Percentiles rank a stretch among this genome's conserved stretches.
These are phyloP conservation scores for Aspergillus sp. DNA, from an alignment of 2,329 filamentous ascomycete genomes.

Conservation along the genomic window DNA sequence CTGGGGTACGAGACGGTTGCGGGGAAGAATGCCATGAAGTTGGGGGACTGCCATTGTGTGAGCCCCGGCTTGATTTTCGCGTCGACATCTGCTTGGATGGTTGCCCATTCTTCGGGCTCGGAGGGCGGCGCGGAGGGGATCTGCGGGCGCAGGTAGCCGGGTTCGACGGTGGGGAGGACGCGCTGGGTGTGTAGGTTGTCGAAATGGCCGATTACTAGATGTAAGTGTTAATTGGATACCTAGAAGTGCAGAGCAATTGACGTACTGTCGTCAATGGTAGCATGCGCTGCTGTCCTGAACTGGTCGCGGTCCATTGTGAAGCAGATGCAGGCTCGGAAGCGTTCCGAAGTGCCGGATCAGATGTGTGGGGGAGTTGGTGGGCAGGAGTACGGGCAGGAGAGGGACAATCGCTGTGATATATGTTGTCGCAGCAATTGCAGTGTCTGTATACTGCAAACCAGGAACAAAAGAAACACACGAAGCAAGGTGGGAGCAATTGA, in stretches of 20 bases:
- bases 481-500: neutral
- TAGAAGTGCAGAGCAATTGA: constrained; percentile 15
- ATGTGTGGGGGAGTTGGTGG: neutral
- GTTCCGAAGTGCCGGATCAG: neutral
- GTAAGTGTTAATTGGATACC: neutral
- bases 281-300: constrained; percentile 74
- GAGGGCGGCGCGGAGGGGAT: constrained; percentile 68
- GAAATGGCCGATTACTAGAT: constrained; percentile 77
- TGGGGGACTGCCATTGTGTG: constrained; percentile 91
- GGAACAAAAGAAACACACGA: neutral
- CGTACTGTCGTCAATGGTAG: constrained; percentile 80
- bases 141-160: constrained; percentile 80
- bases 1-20: constrained; percentile 76
- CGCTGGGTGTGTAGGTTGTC: constrained; percentile 68
- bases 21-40: constrained; percentile 96
- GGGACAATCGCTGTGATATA: neutral
- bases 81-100: constrained; percentile 81
- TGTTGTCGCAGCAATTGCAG: no score
- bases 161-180: constrained; percentile 75
- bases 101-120: constrained; percentile 69
- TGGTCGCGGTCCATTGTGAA: constrained; percentile 71
- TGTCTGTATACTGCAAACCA: no score
- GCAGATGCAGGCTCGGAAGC: neutral
- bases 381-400: neutral
- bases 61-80: constrained; percentile 85